Evolutionary conservation across 257 asterid genomes (phyloP), one percentile per base, ranked within the genome.

Genomic region (Nicotiana knightiana): DNA sequence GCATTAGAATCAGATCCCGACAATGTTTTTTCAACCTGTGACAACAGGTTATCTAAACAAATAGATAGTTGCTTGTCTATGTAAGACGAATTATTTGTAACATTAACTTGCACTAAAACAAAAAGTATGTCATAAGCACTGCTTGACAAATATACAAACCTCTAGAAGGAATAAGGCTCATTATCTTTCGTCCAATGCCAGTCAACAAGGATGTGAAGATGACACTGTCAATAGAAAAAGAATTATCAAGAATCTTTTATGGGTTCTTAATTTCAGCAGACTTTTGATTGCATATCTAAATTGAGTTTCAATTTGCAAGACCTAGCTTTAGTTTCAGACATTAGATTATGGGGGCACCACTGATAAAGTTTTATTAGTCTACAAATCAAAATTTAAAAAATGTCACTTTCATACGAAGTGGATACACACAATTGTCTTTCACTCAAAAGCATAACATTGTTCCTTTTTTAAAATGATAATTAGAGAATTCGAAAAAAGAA

Each of bases 1-100:
- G 90, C 90, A n/a, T 84, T 92, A 30, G 90, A 88, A 82, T 89
- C 90, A 1, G 92, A 92, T 71, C 85, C 90, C 48, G 79, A 79
- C 68, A 79, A 67, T 9, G 81, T 82, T 2, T 79, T 71, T 87
- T 80, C 87, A 83, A 84, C 92, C 88, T 0, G 85, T 92, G 91
- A 83, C 79, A 80, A 26, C 83, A 73, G 53, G 80, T 2, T 66
- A 83, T 84, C 66, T 90, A 6, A 1, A 71, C 39, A 70, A 12
- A 3, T 6, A 1, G 62, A 7, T 26, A 24, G 13, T 7, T 48
- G 9, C 62, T 51, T 73, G 16, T 51, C 17, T 8, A 73, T 12
- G 15, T 13, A 48, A 51, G 79, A 51, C 26, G 17, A 26, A 28
- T 2, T 51, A 13, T 26, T 51, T 75, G 0, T 48, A 48, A 51